A percentile compares a stretch with the other conserved stretches of the same genome.
Evolutionary conservation across 176 grass and related monocot species (phyloP).

Genomic region (Cenchrus purpureus): DNA sequence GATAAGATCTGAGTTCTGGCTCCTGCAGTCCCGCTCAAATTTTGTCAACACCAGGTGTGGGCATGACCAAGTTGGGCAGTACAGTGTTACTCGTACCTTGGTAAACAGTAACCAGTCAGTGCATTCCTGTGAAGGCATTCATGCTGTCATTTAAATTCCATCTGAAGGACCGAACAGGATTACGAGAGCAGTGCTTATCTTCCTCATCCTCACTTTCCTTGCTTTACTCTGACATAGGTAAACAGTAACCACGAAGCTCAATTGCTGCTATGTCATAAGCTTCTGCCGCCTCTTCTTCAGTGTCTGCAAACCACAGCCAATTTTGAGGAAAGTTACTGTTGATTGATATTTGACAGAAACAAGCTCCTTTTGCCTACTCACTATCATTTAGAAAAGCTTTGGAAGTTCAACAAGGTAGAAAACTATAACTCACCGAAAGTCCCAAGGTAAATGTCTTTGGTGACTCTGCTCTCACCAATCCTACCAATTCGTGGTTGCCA

Average conservation of each 20-base stretch:
- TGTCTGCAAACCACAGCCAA: slow-evolving; percentile 52
- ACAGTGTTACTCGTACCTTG: background rate
- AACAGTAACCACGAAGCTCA: slow-evolving; percentile 60
- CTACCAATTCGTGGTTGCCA: slow-evolving; percentile 95
- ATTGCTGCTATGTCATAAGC: slow-evolving; percentile 82
- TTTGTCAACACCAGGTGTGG: too few relatives aligned
- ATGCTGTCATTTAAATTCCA: background rate
- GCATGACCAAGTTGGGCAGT: background rate
- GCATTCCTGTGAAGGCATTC: slow-evolving; percentile 33
- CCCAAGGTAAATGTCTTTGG: slow-evolving; percentile 98
- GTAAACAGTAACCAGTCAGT: slow-evolving; percentile 18
- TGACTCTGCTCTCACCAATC: slow-evolving; percentile 84
- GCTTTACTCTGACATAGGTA: too few relatives aligned
- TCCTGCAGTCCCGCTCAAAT: too few relatives aligned
- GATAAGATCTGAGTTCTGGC: too few relatives aligned
- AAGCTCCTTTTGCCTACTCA: background rate
- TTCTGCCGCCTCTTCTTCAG: slow-evolving; percentile 93
- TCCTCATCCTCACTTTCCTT: too few relatives aligned
- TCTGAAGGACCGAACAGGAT: too few relatives aligned
- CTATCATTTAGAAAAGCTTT: background rate
- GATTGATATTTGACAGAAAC: too few relatives aligned
- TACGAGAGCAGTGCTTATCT: too few relatives aligned
- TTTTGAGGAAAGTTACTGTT: background rate
- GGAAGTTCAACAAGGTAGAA: slow-evolving; percentile 7
- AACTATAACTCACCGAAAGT: slow-evolving; percentile 73